Evolutionary conservation across 257 asterid species (phyloP), one percentile per base, ranked within the genome.

Genomic region (Rehmannia glutinosa): DNA sequence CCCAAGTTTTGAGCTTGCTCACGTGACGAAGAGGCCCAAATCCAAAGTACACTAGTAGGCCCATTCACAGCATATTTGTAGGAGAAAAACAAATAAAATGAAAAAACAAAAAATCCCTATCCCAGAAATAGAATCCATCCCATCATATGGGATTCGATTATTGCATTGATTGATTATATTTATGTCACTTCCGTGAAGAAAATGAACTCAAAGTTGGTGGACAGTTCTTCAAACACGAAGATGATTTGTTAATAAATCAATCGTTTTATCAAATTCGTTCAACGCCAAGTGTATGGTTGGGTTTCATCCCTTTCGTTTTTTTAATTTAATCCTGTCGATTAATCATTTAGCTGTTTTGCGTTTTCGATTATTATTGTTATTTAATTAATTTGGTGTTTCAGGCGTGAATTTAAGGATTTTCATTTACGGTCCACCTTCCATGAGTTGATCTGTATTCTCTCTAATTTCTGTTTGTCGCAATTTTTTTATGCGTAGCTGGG

Each of bases 171-270:
- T 64, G 25, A 33, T 67, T 46, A 59, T 51, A 21, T 47, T 30
- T 57, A 64, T 47, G 72, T 25, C 66, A 23, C 69, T 70, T 64
- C 73, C 79, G 79, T 62, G 62, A 23, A 41, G 64, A 54, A 47
- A 68, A 70, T 45, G 71, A 73, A 74, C 64, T 73, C 21, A 75
- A 59, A 68, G 78, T 71, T 68, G 80, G 76, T 72, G 77, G 79
- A 59, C 77, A 69, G 65, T 74, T 74, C 77, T 68, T 73, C 80
- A 62, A 50, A 57, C 69, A 70, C 78, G 77, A 67, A 53, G 68
- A 62, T 76, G 70, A 78, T 75, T 55, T 56, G 6, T 46, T 13
- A 10, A 41, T 76, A 52, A 64, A 38, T 24, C 53, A 73, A 50
- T 68, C 72, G 13, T 67, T 67, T 33, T 39, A 24, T 64, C 71